Evolutionary conservation across 2,329 filamentous ascomycete species (phyloP).

Genomic region (Cercospora sp.): DNA sequence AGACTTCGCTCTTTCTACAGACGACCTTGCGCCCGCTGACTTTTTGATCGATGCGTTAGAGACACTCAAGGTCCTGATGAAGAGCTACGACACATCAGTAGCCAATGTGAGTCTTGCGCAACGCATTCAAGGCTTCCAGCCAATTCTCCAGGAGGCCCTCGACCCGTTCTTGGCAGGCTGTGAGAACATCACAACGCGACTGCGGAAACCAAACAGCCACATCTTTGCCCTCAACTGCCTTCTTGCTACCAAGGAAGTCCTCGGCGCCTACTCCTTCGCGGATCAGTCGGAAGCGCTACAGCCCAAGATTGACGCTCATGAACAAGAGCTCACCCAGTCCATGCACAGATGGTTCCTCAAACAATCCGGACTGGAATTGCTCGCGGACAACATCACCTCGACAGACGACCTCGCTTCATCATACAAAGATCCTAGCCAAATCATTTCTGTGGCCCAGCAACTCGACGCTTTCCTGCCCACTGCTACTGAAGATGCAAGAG

Average conservation of each 20-base stretch:
- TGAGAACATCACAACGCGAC: constrained; percentile 63
- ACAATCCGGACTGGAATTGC: constrained; percentile 66
- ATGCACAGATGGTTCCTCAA: constrained; percentile 67
- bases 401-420: constrained; percentile 30
- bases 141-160: constrained; percentile 74
- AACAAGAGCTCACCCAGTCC: constrained; percentile 56
- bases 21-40: constrained; percentile 73
- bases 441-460: constrained; percentile 69
- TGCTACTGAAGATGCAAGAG: constrained; percentile 86
- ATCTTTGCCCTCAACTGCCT: constrained; percentile 76
- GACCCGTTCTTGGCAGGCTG: constrained; percentile 83
- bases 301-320: constrained; percentile 32
- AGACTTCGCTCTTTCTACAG: constrained; percentile 68
- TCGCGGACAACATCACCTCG: constrained; percentile 40
- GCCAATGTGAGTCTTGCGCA: constrained; percentile 53
- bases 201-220: constrained; percentile 60
- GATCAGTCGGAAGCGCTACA: constrained; percentile 44
- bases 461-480: constrained; percentile 91
- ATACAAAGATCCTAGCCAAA: constrained; percentile 37
- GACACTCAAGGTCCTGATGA: constrained; percentile 75
- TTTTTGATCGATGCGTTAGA: constrained; percentile 81
- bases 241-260: constrained; percentile 56
- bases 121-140: constrained; percentile 68
- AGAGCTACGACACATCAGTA: constrained; percentile 81
- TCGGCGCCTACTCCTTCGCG: constrained; percentile 63